Evolutionary conservation across 2,329 filamentous ascomycete species (phyloP), one percentile per base, ranked within the genome.

Genomic region (Dothideomycetes sp.): DNA sequence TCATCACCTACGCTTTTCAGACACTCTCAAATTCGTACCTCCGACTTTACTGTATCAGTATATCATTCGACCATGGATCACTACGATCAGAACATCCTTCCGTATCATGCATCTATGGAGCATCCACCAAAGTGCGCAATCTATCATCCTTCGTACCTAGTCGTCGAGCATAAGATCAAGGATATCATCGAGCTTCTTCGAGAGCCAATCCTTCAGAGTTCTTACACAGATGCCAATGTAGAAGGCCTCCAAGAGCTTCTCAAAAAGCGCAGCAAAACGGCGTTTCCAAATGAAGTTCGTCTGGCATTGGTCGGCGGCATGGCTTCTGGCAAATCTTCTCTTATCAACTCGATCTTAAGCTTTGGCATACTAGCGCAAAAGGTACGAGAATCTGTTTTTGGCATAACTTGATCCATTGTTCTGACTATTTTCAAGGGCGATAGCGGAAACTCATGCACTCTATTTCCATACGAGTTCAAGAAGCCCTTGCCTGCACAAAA

Each of bases 301-400:
- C 32, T 51, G 11, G 45, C 44, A 2, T 15, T 52, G 6, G 17
- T 22, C 6, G 50, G 51, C 1, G 37, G 47, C 24, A 53, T 52
- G 50, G 38, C 18, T 4, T 20, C 44, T 4, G 51, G 51, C 44
- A 53, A 54, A 28, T 53, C 51, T 38, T 44, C 45, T 1, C 16
- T 45, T 2, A 47, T 53, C 45, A 54, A 54, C 30, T 52, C 51
- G 2, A 30, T 53, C 2, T 40, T 53, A 2, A 43, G 43, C 13
- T 15, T 46, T 7, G 50, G 47, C 16, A 47, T 22, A 6, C 45
- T 54, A 18, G 51, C 52, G 11, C 46, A 47, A 4, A 31, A 46
- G 35, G 49, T 49, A 42, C 19, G 34, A 34, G 19, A 6, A 5
- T 9, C 15, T 10, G 3, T 5, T 3, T 19, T 13, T 8, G 3